Base-by-base conservation (phyloP, 2,329 filamentous ascomycete species). In the Seiridium cupressi region DNA sequence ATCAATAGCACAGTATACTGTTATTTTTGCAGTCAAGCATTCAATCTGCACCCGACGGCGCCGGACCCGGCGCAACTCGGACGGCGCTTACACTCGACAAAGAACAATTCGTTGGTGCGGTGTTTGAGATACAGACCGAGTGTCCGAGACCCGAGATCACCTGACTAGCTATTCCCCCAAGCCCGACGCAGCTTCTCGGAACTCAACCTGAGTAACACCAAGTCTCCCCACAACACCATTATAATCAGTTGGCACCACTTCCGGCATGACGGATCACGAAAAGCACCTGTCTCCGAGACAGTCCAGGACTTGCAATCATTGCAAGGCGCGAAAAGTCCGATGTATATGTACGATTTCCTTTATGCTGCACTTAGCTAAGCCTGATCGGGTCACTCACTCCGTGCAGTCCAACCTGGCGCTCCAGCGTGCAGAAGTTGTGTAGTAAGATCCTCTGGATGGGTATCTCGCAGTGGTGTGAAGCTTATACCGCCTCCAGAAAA, bases 251-350 rank as follows among this genome's bases (percentile, higher is more conserved):
- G 38, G 13, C 7, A 42, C 38, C 7, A 42, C 13, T 42, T 42
- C 18, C 7, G 38, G 38, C 38, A 42, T 42, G 38, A 13, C 7
- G 38, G 38, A 32, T 35, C 11, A 34, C 35, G 49, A 53, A 9
- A 35, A 13, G 8, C 42, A 57, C 34, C 44, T 57, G 32, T 11
- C 31, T 13, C 55, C 55, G 26, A 57, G 55, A 48, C 55, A 46
- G 42, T 57, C 55, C 8, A 11, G 55, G 44, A 57, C 55, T 36
- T 57, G 55, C 32, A 44, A 57, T 26, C 55, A 57, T 32, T 57
- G 55, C 55, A 57, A 57, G n/a, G 55, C 42, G 6, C 26, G 55
- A 26, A 57, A 57, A 44, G 55, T 57, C n/a, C 55, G 55, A 36
- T 57, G 55, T 26, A 48, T 47, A 5, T 18, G 55, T 57, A 34